Conservation (phyloP, 148 eudicot genomes). For the Camellia granthamiana region DNA sequence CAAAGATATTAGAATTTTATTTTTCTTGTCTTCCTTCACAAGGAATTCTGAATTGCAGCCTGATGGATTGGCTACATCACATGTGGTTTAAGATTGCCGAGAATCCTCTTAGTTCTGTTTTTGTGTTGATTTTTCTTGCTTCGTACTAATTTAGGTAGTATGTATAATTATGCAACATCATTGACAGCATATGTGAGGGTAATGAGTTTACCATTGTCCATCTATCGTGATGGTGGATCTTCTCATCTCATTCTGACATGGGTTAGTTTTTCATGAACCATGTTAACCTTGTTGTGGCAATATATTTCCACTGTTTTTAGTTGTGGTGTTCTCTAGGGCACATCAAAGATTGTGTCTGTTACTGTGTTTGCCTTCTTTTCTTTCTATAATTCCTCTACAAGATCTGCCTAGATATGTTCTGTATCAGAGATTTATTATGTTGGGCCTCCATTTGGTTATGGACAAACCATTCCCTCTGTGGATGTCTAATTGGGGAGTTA, state of each 20-base stretch:
- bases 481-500: neutral
- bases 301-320: neutral
- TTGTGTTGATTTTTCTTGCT: too few species aligned
- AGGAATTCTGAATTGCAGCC: neutral
- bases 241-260: neutral
- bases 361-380: neutral
- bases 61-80: neutral
- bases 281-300: neutral
- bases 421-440: neutral
- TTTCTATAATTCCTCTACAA: neutral
- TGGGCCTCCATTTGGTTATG: neutral
- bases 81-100: neutral
- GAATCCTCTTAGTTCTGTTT: neutral
- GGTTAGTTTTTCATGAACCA: neutral
- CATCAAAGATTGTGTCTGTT: neutral
- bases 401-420: neutral
- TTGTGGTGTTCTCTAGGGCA: neutral
- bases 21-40: neutral
- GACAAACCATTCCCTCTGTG: neutral
- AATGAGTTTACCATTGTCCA: neutral
- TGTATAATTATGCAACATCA: too few species aligned
- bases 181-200: neutral
- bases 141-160: too few species aligned
- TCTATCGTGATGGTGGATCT: neutral
- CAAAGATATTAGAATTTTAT: neutral